Conservation (phyloP, 768 basidiomycete species). For the Rhizopogon salebrosus region DNA sequence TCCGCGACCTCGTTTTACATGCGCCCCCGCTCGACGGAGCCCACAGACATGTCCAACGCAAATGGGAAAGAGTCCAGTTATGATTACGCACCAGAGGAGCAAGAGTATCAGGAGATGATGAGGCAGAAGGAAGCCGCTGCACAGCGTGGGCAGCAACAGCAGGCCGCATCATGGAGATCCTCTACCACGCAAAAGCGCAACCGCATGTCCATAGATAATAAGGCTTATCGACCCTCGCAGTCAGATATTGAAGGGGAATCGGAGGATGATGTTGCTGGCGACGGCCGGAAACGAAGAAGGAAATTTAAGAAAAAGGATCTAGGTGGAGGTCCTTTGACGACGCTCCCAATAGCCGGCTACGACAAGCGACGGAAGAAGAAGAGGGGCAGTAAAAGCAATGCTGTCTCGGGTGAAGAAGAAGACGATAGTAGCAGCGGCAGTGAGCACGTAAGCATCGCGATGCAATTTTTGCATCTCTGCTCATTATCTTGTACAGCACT, state of each 20-base stretch:
- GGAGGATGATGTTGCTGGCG: constrained; percentile 48
- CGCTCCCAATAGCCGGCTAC: constrained; percentile 62
- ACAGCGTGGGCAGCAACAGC: constrained; percentile 13
- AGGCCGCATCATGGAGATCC: constrained; percentile 27
- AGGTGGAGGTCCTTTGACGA: constrained; percentile 52
- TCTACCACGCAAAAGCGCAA: constrained; percentile 40
- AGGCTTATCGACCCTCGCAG: constrained; percentile 67
- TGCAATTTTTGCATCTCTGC: constrained; percentile 16
- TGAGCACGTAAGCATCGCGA: constrained; percentile 36
- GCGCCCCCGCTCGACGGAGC: constrained; percentile 56
- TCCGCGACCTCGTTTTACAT: constrained; percentile 60
- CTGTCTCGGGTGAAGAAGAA: constrained; percentile 40
- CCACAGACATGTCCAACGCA: constrained; percentile 28
- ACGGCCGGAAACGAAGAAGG: constrained; percentile 47
- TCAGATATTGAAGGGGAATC: constrained; percentile 63
- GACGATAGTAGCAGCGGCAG: constrained; percentile 36
- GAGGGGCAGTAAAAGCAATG: constrained; percentile 38
- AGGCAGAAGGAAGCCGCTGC: constrained; percentile 17
- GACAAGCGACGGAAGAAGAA: constrained; percentile 59
- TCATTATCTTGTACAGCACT: constrained; percentile 13
- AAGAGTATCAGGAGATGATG: constrained; percentile 44
- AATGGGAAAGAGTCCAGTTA: constrained; percentile 49
- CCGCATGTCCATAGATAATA: constrained; percentile 74
- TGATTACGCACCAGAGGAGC: constrained; percentile 75
- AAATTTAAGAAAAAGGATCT: constrained; percentile 46